Base-by-base conservation (phyloP, 495 filamentous ascomycete species). In the Oleoguttula mirabilis region DNA sequence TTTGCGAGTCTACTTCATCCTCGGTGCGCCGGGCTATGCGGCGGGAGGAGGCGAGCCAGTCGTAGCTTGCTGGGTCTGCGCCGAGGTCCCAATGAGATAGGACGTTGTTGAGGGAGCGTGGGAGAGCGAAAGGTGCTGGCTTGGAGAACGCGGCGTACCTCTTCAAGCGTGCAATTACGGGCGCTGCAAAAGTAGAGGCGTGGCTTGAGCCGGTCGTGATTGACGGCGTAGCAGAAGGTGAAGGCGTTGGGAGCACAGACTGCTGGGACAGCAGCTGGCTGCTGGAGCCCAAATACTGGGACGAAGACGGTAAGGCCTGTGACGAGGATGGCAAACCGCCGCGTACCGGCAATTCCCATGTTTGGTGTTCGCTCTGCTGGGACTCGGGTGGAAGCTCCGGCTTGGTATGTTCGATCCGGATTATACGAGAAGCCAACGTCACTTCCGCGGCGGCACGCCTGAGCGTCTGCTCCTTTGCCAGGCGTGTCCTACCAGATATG, bases 31-130 rank as follows among this genome's bases (percentile, higher is more conserved):
- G 25, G 4, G 35, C 21, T n/a, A 41, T 15, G 21, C 24, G 43
- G 35, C 32, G 32, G 6, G 42, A 27, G 16, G 45, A 42, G 8
- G 49, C 7, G 27, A 10, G 23, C 43, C 44, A 55, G 36, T 52
- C 49, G 41, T 55, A 55, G 30, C 10, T 34, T 3, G 23, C n/a
- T 14, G 49, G 52, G 28, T 55, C 40, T 12, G 49, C 15, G 34
- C 52, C 52, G 15, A 33, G 21, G 1, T 7, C 21, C 52, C 52
- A 55, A 28, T 55, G 52, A 3, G 38, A 5, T 7, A 52, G 49
- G 28, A 52, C 41, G 14, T 27, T 19, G 23, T 34, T 32, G 11
- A 52, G 31, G 4, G 30, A 21, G 20, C 39, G 44, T 5, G 43
- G 44, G 15, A 53, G 40, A 35, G 34, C 10, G 6, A 35, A 10